Percentiles rank a stretch among this genome's conserved stretches.
phyloP scores from a whole-genome alignment of 75 land plant species.

The Pseudotsuga menziesii region DNA sequence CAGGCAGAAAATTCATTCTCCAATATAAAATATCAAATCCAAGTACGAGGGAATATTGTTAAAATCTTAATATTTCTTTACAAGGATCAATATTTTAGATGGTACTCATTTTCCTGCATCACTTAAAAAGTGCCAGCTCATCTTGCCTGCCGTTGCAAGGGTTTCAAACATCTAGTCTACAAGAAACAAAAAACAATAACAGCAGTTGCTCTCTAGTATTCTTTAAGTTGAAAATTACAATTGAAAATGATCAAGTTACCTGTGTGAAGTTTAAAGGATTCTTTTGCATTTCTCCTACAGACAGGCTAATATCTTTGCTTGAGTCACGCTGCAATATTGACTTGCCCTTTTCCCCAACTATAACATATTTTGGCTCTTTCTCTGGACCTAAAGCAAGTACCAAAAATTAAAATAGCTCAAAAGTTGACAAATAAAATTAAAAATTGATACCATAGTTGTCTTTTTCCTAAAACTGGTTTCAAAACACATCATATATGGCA shows the following conservation, averaged over 20 bases:
- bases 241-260: conserved; percentile 25
- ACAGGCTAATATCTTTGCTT: conserved; percentile 53
- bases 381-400: conserved; percentile 47
- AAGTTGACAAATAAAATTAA: neutral
- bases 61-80: no score
- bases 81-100: no score
- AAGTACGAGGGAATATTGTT: no score
- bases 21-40: no score
- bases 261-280: conserved; percentile 86
- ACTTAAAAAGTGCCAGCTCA: no score
- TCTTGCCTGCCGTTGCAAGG: no score
- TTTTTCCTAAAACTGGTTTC: no score
- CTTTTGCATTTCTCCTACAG: conserved; percentile 80
- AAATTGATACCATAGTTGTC: no score
- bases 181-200: neutral
- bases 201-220: neutral
- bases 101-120: no score
- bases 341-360: conserved; percentile 95
- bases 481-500: no score
- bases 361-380: conserved; percentile 64
- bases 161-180: no score
- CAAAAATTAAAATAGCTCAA: conserved; percentile 3
- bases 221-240: neutral
- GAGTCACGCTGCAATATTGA: conserved; percentile 84
- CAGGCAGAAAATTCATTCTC: no score